Evolutionary conservation across 306 rosid genomes (phyloP), one percentile per base, ranked within the genome.

Genomic region (Lathyrus tuberosus): DNA sequence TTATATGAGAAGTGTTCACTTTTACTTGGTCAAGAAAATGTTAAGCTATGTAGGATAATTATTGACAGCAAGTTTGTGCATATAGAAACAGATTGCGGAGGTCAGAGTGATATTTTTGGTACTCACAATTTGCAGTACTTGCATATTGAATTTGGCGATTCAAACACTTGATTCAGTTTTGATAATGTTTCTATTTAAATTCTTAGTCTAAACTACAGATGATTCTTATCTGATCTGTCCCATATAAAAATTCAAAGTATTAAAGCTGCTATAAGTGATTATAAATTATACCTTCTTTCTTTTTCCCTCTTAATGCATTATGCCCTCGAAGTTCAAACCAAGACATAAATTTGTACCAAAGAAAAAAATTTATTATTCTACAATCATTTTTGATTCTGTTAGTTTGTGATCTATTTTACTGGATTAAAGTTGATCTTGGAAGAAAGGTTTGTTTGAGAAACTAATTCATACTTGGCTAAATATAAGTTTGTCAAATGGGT

Each of bases 81-180:
- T 70, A 65, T 90, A 74, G 98, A 93, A 86, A 52, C 79, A 56
- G 88, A 84, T 62, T 76, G 72, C 11, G 51, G 65, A 60, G 84
- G 70, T 46, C 35, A 22, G 31, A 71, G 61, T 73, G 81, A 68
- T 66, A 51, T 53, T 62, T 74, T 81, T 76, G 85, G 82, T 60
- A 70, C 80, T 58, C 85, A 75, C 47, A 81, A 79, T 77, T 70
- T 75, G 73, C 81, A 76, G 71, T 70, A 80, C 40, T 65, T 94
- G 76, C 75, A 70, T 57, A 83, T 93, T 78, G 98, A 93, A 85
- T 85, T 93, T 82, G 89, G 85, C 58, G 78, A 85, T 80, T 76
- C 72, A 37, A 52, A 65, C 61, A 70, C 67, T 75, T 87, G 83
- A 84, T 86, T 80, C 28, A 70, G 69, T 74, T 80, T 26, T 68